Conservation (phyloP, 1,284 basidiomycete species). For the Kwoniella shivajii region DNA sequence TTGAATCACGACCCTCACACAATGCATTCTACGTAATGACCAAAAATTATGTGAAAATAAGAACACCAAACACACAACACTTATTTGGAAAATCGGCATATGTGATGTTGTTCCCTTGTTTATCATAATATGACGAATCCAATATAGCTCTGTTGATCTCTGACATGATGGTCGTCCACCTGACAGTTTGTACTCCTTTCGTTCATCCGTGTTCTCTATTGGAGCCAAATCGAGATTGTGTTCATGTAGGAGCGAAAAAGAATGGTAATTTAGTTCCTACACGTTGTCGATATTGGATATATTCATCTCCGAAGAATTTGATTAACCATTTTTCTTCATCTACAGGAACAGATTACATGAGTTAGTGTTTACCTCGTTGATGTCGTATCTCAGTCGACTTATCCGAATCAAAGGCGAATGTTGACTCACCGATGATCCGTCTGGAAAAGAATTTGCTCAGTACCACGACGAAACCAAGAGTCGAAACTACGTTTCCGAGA, state of each 20-base stretch:
- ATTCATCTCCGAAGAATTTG: conserved; percentile 79
- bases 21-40: no score
- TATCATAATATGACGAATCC: no score
- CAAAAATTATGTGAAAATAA: no score
- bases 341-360: conserved; percentile 49
- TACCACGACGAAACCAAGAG: conserved; percentile 56
- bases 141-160: conserved; percentile 30
- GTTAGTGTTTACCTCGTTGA: no score
- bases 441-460: conserved; percentile 84
- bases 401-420: no score
- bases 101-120: no score
- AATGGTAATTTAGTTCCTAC: conserved; percentile 73
- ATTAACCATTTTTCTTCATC: conserved; percentile 74
- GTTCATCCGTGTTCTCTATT: conserved; percentile 30
- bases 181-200: not conserved
- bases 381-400: no score
- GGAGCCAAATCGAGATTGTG: not conserved
- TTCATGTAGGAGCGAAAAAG: conserved; percentile 16
- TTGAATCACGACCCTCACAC: no score
- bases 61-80: no score
- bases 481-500: conserved; percentile 78
- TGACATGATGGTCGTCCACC: no score
- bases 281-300: conserved; percentile 66
- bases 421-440: conserved; percentile 71
- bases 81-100: no score